Base-by-base conservation (phyloP, 495 filamentous ascomycete species). In the Letharia columbiana region DNA sequence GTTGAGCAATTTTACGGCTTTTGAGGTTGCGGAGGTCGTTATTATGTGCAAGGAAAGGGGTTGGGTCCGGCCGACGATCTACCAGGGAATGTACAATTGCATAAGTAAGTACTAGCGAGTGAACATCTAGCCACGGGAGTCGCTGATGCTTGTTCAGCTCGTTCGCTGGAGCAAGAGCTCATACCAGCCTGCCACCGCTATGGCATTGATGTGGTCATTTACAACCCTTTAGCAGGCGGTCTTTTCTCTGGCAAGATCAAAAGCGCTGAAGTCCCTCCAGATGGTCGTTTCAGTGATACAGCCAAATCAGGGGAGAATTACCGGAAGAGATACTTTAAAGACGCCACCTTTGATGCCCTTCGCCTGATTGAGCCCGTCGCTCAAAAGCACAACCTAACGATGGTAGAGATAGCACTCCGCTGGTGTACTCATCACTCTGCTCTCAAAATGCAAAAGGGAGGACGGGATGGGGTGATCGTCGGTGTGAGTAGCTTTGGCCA, bases 11-110 rank as follows among this genome's bases (percentile, higher is more conserved):
- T 96, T 85, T 71, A 90, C 92, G 5, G 86, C 92, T 11, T 96
- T 89, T 72, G 92, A 97, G 75, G 91, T 97, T 13, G 92, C 92
- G 5, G 92, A 97, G 80, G 81, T 96, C 31, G 90, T 88, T 6
- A 83, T 91, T 64, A 85, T 87, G n/a, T 94, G 90, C 77, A 86
- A 87, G 68, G 84, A 89, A 77, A 85, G 88, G 67, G 86, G 86
- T 50, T 91, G 87, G 86, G 84, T 90, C 57, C 81, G 83, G 42
- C 87, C 89, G 33, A 88, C 82, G 4, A 77, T 90, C 40, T 89
- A 87, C 71, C 85, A 89, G 70, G 77, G 77, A 8, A 78, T 89
- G 84, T 91, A 89, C 76, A 92, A 87, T 71, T 81, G 80, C 64
- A 86, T 92, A 66, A 89, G 74, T 76, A 68, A 52, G 74, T 67